These are phyloP conservation scores for Morella rubra DNA, from an alignment of 306 rosid species.

Conservation along the genomic window DNA sequence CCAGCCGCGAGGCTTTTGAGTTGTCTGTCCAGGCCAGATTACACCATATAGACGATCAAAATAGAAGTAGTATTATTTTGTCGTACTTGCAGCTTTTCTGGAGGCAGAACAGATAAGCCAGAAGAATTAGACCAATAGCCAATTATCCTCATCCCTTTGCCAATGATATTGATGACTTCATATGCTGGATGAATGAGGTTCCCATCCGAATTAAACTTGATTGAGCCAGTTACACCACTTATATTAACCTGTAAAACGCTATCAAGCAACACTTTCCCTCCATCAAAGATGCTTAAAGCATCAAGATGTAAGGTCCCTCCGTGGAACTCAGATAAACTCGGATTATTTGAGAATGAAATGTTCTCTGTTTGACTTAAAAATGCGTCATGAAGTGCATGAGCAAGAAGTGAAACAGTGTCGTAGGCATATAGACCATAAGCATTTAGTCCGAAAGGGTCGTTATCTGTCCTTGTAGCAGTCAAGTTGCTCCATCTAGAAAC, in stretches of 20 bases:
- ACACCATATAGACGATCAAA: conserved; percentile 40
- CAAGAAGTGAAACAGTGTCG: conserved; percentile 81
- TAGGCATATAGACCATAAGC: conserved; percentile 63
- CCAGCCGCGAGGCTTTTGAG: conserved; percentile 88
- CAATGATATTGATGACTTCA: conserved; percentile 78
- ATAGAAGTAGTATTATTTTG: conserved; percentile 38
- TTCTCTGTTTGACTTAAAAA: conserved; percentile 66
- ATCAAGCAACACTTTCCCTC: conserved; percentile 47
- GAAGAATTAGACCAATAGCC: conserved; percentile 96
- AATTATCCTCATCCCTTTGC: conserved; percentile 58
- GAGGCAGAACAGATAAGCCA: conserved; percentile 61
- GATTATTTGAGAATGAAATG: conserved; percentile 62
- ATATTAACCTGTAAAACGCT: conserved; percentile 57
- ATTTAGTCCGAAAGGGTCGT: conserved; percentile 48
- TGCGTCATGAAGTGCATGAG: conserved; percentile 66
- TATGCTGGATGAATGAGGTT: conserved; percentile 66
- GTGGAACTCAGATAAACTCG: conserved; percentile 34
- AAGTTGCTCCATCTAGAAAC: conserved; percentile 72
- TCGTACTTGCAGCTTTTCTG: conserved; percentile 42
- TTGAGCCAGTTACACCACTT: conserved; percentile 67
- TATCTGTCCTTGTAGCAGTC: conserved; percentile 36
- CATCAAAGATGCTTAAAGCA: conserved; percentile 65
- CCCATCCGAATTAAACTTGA: conserved; percentile 55
- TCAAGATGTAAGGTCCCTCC: conserved; percentile 57
- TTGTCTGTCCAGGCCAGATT: conserved; percentile 84